Conservation (phyloP, 1,284 basidiomycete species). For the Fomitiporia mediterranea region DNA sequence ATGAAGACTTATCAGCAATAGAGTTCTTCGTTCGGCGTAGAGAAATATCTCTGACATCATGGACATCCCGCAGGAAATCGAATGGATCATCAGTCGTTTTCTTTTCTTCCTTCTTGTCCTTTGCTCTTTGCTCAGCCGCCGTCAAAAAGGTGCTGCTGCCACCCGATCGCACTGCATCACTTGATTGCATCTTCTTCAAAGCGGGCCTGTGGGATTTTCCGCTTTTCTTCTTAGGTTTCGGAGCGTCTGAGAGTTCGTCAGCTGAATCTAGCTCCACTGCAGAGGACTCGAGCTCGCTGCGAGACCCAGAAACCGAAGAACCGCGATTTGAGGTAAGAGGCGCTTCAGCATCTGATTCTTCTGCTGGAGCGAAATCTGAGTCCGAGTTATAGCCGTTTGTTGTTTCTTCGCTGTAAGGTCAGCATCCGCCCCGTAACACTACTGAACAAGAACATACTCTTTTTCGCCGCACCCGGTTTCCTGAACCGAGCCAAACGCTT, state of each 20-base stretch:
- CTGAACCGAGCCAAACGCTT: constrained; percentile 59
- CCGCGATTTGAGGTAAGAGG: constrained; percentile 17
- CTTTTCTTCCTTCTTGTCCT: constrained; percentile 78
- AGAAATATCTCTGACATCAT: constrained; percentile 52
- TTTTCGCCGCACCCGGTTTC: constrained; percentile 49
- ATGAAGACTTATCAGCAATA: background rate
- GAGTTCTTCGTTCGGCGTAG: background rate
- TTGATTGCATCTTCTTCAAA: constrained; percentile 28
- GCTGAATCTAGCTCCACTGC: constrained; percentile 11
- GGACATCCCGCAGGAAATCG: constrained; percentile 72
- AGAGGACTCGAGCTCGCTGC: constrained; percentile 16
- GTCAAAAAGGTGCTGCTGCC: constrained; percentile 63
- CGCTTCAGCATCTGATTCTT: constrained; percentile 30
- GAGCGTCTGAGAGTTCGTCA: constrained; percentile 11
- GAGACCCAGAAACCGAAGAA: constrained; percentile 14
- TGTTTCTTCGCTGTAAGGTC: background rate
- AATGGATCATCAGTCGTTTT: constrained; percentile 79
- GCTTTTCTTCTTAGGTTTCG: constrained; percentile 28
- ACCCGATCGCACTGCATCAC: constrained; percentile 25
- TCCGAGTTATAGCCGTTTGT: constrained; percentile 13
- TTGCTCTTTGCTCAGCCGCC: constrained; percentile 76
- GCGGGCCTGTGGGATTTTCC: constrained; percentile 24
- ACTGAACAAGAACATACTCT: constrained; percentile 20
- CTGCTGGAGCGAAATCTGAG: constrained; percentile 23
- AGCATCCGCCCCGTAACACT: background rate